phyloP scores from a whole-genome alignment of 768 basidiomycete species.

The Multifurca ochricompacta region DNA sequence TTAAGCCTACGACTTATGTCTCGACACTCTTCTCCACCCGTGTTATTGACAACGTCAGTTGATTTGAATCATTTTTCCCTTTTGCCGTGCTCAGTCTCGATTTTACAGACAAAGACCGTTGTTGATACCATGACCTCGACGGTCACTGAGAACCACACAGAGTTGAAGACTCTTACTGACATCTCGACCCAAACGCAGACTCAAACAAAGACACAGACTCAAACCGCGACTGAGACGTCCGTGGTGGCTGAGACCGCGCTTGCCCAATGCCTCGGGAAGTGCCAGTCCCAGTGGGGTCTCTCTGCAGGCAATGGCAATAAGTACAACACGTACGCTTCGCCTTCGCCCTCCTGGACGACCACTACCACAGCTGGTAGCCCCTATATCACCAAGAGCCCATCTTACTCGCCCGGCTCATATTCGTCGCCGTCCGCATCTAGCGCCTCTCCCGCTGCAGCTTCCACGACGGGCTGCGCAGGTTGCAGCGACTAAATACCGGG shows the following conservation, averaged over 20 bases:
- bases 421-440: not conserved
- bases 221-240: slow-evolving; percentile 39
- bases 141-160: slow-evolving; percentile 40
- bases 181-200: slow-evolving; percentile 25
- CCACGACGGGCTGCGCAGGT: not conserved
- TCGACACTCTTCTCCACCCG: slow-evolving; percentile 48
- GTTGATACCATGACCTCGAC: slow-evolving; percentile 50
- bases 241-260: slow-evolving; percentile 44
- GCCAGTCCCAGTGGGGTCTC: slow-evolving; percentile 52
- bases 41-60: slow-evolving; percentile 48
- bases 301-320: slow-evolving; percentile 42
- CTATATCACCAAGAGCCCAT: slow-evolving; percentile 16
- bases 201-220: slow-evolving; percentile 36
- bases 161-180: slow-evolving; percentile 39
- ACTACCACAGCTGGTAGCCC: slow-evolving; percentile 24
- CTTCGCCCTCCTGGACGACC: slow-evolving; percentile 20
- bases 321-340: slow-evolving; percentile 35
- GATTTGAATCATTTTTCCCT: not conserved
- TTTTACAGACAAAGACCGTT: slow-evolving; percentile 47
- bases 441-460: not conserved
- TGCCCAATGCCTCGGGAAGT: slow-evolving; percentile 47
- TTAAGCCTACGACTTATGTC: slow-evolving; percentile 50
- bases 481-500: not conserved
- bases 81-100: not conserved
- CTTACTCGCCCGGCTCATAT: slow-evolving; percentile 3